These are phyloP conservation scores for Mycena latifolia DNA, from an alignment of 768 basidiomycete species.

Conservation along the genomic window DNA sequence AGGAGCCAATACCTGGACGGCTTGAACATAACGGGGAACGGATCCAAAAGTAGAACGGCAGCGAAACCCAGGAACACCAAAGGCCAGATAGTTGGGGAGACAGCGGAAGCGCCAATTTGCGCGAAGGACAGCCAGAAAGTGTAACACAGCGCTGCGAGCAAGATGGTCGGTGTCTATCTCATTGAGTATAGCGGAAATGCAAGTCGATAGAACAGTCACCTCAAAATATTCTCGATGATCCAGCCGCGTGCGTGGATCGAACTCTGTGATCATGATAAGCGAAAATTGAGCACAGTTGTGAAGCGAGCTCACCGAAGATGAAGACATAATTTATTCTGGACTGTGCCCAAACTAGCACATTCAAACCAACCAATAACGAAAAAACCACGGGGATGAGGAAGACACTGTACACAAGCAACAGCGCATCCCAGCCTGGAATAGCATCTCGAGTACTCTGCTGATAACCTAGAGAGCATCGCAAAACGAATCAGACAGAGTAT, in stretches of 20 bases:
- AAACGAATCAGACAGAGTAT: background rate
- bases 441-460: slow-evolving; percentile 60
- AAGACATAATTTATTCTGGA: slow-evolving; percentile 94
- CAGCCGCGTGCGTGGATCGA: slow-evolving; percentile 77
- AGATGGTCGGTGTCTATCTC: slow-evolving; percentile 78
- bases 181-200: background rate
- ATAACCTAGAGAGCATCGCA: slow-evolving; percentile 57
- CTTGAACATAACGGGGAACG: slow-evolving; percentile 74
- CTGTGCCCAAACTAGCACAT: slow-evolving; percentile 81
- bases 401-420: slow-evolving; percentile 85
- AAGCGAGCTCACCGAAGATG: slow-evolving; percentile 75
- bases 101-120: slow-evolving; percentile 63
- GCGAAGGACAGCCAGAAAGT: slow-evolving; percentile 90
- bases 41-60: slow-evolving; percentile 75
- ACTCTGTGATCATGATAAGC: slow-evolving; percentile 54
- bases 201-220: slow-evolving; percentile 41
- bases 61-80: slow-evolving; percentile 83
- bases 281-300: slow-evolving; percentile 2
- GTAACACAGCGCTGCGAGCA: slow-evolving; percentile 80
- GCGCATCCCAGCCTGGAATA: slow-evolving; percentile 77
- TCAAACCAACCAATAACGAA: slow-evolving; percentile 82
- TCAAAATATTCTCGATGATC: slow-evolving; percentile 83
- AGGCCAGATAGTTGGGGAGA: slow-evolving; percentile 83
- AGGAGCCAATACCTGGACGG: slow-evolving; percentile 87
- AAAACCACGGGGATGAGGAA: slow-evolving; percentile 83